Evolutionary conservation across 2,329 filamentous ascomycete species (phyloP).

Genomic region (Xylariales sp.): DNA sequence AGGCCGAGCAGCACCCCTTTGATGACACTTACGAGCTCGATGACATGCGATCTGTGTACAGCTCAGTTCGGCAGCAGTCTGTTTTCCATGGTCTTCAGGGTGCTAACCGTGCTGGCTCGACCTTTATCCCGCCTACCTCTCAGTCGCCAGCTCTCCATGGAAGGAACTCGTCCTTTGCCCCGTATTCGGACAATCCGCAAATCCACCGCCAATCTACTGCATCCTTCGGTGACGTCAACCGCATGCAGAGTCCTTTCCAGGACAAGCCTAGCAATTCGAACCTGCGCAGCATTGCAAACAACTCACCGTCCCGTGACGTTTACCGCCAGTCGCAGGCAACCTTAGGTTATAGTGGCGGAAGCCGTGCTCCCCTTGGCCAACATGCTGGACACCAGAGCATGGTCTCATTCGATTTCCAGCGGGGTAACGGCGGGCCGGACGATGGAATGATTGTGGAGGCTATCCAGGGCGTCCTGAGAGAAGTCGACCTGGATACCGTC

Average conservation of each 20-base stretch:
- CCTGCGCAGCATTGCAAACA: constrained; percentile 43
- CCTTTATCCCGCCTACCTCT: constrained; percentile 68
- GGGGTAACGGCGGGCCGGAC: constrained; percentile 60
- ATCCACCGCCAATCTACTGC: constrained; percentile 67
- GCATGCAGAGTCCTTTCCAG: constrained; percentile 54
- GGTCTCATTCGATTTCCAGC: constrained; percentile 57
- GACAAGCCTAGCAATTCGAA: constrained; percentile 61
- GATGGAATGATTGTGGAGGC: constrained; percentile 79
- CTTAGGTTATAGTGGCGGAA: constrained; percentile 43
- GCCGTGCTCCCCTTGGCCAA: constrained; percentile 40
- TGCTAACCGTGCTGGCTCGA: constrained; percentile 47
- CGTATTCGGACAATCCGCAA: constrained; percentile 48
- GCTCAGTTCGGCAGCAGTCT: constrained; percentile 82
- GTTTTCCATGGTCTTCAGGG: constrained; percentile 79
- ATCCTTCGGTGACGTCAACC: constrained; percentile 54
- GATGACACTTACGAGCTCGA: constrained; percentile 92
- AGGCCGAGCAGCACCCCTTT: constrained; percentile 53
- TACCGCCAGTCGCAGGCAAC: constrained; percentile 38
- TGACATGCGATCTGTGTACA: constrained; percentile 95
- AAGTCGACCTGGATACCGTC: constrained; percentile 93
- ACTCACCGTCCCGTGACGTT: constrained; percentile 38
- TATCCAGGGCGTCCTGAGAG: constrained; percentile 74
- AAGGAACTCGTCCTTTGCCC: constrained; percentile 36
- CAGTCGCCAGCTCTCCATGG: constrained; percentile 73
- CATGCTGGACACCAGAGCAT: constrained; percentile 41